Conservation (phyloP, 2,329 filamentous ascomycete genomes). For the Macroventuria anomochaeta region DNA sequence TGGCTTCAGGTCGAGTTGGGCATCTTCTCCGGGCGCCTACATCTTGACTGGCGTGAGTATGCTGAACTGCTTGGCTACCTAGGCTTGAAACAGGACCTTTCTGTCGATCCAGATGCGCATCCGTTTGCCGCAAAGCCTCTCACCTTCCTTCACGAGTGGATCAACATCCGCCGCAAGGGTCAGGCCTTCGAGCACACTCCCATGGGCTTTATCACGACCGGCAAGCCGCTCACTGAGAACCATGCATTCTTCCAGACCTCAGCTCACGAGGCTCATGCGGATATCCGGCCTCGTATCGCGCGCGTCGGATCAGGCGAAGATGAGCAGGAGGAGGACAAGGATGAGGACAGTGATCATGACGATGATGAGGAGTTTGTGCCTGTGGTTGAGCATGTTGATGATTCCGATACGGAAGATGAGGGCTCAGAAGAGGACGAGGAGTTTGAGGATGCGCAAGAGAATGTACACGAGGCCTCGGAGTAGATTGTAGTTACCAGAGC, state of each 20-base stretch:
- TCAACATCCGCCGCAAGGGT: conserved; percentile 60
- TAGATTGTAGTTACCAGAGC: neutral
- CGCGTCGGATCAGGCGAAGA: conserved; percentile 14
- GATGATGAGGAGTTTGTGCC: conserved; percentile 25
- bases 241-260: conserved; percentile 60
- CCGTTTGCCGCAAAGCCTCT: conserved; percentile 37
- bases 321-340: conserved; percentile 9
- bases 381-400: conserved; percentile 20
- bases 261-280: conserved; percentile 6
- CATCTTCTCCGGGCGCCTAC: conserved; percentile 66
- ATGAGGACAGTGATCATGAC: conserved; percentile 18
- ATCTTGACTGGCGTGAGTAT: conserved; percentile 61
- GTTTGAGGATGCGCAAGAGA: conserved; percentile 14
- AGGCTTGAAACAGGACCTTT: conserved; percentile 1
- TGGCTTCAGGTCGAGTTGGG: conserved; percentile 67
- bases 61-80: conserved; percentile 32
- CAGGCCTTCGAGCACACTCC: conserved; percentile 66
- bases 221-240: conserved; percentile 55
- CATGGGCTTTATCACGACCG: conserved; percentile 64
- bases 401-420: conserved; percentile 22
- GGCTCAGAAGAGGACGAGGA: conserved; percentile 16
- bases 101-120: neutral
- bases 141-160: conserved; percentile 61
- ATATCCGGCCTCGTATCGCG: conserved; percentile 20
- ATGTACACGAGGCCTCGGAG: neutral